Evolutionary conservation across 2,329 filamentous ascomycete genomes (phyloP).

Genomic region (Apiospora koreana): DNA sequence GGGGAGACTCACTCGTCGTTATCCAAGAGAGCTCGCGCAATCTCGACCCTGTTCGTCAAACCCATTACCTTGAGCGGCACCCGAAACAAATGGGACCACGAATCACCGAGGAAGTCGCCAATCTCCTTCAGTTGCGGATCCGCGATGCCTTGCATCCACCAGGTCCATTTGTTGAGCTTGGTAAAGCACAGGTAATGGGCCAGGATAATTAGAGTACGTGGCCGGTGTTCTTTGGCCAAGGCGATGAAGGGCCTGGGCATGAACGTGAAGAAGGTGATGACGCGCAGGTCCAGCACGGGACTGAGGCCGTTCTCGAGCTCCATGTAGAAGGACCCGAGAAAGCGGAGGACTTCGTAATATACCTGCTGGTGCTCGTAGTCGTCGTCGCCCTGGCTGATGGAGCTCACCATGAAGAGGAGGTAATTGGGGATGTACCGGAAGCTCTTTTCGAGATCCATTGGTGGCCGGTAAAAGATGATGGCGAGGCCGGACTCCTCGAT

Average conservation of each 20-base stretch:
- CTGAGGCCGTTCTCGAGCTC: slow-evolving; percentile 48
- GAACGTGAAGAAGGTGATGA: slow-evolving; percentile 56
- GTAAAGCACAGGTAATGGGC: slow-evolving; percentile 54
- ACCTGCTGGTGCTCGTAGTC: slow-evolving; percentile 40
- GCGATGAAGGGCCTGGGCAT: slow-evolving; percentile 46
- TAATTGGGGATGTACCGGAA: slow-evolving; percentile 45
- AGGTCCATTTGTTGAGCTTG: slow-evolving; percentile 43
- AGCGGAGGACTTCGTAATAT: slow-evolving; percentile 50
- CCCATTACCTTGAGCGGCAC: slow-evolving; percentile 42
- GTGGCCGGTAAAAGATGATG: slow-evolving; percentile 50
- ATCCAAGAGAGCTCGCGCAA: slow-evolving; percentile 45
- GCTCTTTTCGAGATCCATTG: slow-evolving; percentile 46
- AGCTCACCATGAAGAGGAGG: slow-evolving; percentile 50
- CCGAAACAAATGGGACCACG: slow-evolving; percentile 42
- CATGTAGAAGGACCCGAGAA: slow-evolving; percentile 52
- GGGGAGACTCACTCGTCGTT: slow-evolving; percentile 44
- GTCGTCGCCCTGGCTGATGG: slow-evolving; percentile 42
- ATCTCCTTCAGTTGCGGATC: slow-evolving; percentile 49
- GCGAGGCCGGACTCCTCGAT: slow-evolving; percentile 45
- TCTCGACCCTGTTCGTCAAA: slow-evolving; percentile 33
- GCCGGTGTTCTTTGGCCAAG: slow-evolving; percentile 41
- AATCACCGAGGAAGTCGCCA: slow-evolving; percentile 36
- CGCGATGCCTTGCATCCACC: slow-evolving; percentile 53
- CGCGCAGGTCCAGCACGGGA: slow-evolving; percentile 47
- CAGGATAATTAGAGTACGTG: slow-evolving; percentile 52